Conservation (phyloP, 139 green algal genomes). For the Coelastrella sp. region DNA sequence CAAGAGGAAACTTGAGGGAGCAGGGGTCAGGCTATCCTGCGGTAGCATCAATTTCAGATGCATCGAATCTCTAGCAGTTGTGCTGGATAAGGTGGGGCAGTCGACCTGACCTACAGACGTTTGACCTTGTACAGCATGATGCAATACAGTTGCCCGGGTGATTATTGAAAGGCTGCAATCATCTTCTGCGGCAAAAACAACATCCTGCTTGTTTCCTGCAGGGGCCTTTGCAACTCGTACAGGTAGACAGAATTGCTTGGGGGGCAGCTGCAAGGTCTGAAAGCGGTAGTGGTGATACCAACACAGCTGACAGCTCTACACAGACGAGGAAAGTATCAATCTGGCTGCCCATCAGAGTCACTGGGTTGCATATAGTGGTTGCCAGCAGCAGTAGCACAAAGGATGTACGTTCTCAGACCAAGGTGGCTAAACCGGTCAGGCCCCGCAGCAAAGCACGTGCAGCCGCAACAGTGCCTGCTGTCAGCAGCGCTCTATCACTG, state of each 20-base stretch:
- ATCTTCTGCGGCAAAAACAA: too few species aligned
- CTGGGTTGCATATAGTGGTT: neutral
- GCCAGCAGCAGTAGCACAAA: neutral
- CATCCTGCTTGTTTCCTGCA: too few species aligned
- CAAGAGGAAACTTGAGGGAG: neutral
- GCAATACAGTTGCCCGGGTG: neutral
- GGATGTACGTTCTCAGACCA: neutral
- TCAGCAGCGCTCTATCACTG: constrained; percentile 8
- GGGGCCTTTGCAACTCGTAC: constrained; percentile 24
- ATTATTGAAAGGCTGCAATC: neutral
- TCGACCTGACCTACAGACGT: too few species aligned
- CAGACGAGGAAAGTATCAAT: too few species aligned
- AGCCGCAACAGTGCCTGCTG: constrained; percentile 21
- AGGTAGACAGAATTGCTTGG: too few species aligned
- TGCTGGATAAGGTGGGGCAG: constrained; percentile 8
- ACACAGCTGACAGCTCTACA: too few species aligned
- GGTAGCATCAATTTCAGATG: neutral
- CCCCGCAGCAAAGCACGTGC: neutral
- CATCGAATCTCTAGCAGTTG: neutral
- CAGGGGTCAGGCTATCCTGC: constrained; percentile 9
- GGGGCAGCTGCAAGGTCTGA: too few species aligned
- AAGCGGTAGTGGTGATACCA: too few species aligned
- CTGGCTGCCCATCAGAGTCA: too few species aligned
- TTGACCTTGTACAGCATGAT: too few species aligned
- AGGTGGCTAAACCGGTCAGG: neutral